Evolutionary conservation across 192 early-diverging fungal species (phyloP).

Genomic region (Dimargaris verticillata): DNA sequence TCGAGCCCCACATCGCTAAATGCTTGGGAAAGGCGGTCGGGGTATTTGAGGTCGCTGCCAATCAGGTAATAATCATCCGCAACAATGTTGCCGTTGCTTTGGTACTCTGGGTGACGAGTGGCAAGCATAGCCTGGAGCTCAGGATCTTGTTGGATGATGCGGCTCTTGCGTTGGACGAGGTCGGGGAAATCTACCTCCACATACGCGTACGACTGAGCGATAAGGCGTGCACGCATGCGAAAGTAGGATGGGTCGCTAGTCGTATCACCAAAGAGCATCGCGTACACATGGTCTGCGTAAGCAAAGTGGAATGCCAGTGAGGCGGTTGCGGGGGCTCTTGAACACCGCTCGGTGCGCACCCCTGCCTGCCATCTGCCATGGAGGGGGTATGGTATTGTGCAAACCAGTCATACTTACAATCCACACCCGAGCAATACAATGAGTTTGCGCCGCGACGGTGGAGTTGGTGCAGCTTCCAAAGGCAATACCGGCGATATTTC

Average conservation of each 20-base stretch:
- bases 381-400: no score
- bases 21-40: not conserved
- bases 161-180: not conserved
- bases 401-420: not conserved
- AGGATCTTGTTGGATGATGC: not conserved
- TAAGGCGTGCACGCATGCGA: not conserved
- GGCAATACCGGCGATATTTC: not conserved
- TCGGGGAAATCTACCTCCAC: conserved; percentile 5
- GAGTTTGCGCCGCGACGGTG: not conserved
- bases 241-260: conserved; percentile 9
- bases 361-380: no score
- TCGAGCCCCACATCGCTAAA: not conserved
- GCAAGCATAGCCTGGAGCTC: not conserved
- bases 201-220: not conserved
- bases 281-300: no score
- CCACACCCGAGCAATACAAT: conserved; percentile 8
- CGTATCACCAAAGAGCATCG: not conserved
- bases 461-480: not conserved
- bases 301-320: no score
- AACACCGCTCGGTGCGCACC: no score
- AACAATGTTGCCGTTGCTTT: conserved; percentile 1
- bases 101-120: not conserved
- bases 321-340: no score
- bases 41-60: conserved; percentile 7
- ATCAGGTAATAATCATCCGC: conserved; percentile 5